Percentiles rank a stretch among this genome's conserved stretches.
These are phyloP conservation scores for Aspergillus conjunctus DNA, from an alignment of 495 filamentous ascomycete species.

Conservation along the genomic window DNA sequence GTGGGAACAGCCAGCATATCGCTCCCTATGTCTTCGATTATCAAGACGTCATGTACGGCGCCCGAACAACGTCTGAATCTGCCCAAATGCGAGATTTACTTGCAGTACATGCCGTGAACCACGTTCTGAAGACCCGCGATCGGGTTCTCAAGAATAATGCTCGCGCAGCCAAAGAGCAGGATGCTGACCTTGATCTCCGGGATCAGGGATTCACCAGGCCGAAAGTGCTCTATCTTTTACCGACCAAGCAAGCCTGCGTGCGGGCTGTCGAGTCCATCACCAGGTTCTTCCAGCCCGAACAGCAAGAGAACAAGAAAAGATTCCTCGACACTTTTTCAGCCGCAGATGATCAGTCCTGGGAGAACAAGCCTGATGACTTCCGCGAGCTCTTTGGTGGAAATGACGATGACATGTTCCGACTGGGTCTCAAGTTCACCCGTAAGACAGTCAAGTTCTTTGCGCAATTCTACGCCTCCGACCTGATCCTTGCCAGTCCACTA, in stretches of 20 bases:
- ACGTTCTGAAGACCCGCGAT: conserved; percentile 91
- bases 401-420: conserved; percentile 92
- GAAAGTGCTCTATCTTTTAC: conserved; percentile 85
- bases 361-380: conserved; percentile 84
- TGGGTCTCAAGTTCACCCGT: conserved; percentile 92
- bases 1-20: conserved; percentile 36
- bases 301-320: conserved; percentile 93
- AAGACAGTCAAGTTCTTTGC: conserved; percentile 94
- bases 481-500: conserved; percentile 87
- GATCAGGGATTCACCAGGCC: conserved; percentile 97
- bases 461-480: conserved; percentile 93
- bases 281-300: conserved; percentile 73
- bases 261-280: conserved; percentile 74
- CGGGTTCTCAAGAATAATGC: conserved; percentile 89
- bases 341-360: conserved; percentile 61
- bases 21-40: conserved; percentile 65
- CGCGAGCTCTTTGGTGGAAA: conserved; percentile 88
- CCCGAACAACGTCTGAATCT: conserved; percentile 65
- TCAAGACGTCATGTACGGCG: conserved; percentile 76
- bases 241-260: conserved; percentile 82
- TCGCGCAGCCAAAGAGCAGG: conserved; percentile 61
- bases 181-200: conserved; percentile 72
- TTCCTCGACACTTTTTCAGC: conserved; percentile 79
- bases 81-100: conserved; percentile 67
- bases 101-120: conserved; percentile 86